Evolutionary conservation across 2,329 filamentous ascomycete genomes (phyloP).

Genomic region (Penicillium sclerotigenum): DNA sequence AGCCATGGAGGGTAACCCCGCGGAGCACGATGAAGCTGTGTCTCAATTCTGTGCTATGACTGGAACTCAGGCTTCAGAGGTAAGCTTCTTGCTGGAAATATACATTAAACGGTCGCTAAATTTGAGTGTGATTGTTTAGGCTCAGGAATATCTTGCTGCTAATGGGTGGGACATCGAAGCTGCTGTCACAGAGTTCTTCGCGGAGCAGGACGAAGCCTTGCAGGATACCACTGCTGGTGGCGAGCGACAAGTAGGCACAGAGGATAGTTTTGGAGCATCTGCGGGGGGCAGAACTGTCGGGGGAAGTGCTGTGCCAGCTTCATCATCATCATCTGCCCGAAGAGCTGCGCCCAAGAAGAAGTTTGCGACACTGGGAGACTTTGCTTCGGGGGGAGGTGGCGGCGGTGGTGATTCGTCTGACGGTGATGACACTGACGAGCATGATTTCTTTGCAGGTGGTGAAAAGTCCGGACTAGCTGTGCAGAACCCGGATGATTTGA

Average conservation of each 20-base stretch:
- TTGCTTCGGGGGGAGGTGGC: constrained; percentile 37
- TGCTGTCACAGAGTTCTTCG: constrained; percentile 62
- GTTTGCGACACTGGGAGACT: constrained; percentile 49
- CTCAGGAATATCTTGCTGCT: constrained; percentile 62
- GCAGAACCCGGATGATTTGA: constrained; percentile 59
- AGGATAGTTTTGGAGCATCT: constrained; percentile 19
- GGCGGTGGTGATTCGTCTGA: constrained; percentile 44
- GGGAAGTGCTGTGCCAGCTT: constrained; percentile 29
- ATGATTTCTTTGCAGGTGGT: constrained; percentile 62
- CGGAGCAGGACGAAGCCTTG: constrained; percentile 43
- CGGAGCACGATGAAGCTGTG: constrained; percentile 43
- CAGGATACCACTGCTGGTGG: constrained; percentile 31
- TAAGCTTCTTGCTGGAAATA: constrained; percentile 27
- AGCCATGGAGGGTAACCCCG: constrained; percentile 36
- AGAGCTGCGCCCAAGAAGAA: constrained; percentile 40
- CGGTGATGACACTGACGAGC: constrained; percentile 52
- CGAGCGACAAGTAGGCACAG: constrained; percentile 25
- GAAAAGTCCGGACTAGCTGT: constrained; percentile 68
- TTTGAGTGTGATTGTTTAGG: constrained; percentile 46
- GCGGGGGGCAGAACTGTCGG: constrained; percentile 35
- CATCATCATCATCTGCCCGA: constrained; percentile 31
- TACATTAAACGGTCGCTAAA: neutral
- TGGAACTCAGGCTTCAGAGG: constrained; percentile 49
- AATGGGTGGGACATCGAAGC: constrained; percentile 65
- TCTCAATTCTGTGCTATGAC: constrained; percentile 58